Conservation (phyloP, 2,329 filamentous ascomycete species). For the Aspergillus persii region DNA sequence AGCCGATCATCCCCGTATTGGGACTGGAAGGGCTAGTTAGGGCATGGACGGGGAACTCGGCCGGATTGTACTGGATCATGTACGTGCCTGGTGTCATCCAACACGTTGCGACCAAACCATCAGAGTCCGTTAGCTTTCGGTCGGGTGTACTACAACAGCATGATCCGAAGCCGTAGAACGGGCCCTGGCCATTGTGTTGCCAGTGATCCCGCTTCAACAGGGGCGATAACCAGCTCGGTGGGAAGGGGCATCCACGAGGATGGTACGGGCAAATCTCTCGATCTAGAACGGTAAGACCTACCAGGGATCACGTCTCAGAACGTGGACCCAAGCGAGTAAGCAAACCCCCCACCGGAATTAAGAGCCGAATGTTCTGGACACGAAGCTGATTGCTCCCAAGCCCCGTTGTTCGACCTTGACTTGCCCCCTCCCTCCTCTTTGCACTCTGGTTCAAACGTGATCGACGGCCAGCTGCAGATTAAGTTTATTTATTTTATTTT, state of each 20-base stretch:
- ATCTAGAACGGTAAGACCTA: neutral
- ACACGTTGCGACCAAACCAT: neutral
- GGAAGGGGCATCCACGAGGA: neutral
- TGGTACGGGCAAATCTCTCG: neutral
- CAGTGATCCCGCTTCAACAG: neutral
- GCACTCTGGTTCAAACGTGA: constrained; percentile 2
- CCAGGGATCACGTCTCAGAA: neutral
- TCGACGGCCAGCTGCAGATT: constrained; percentile 18
- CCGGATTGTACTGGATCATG: too few species aligned
- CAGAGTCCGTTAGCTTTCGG: neutral
- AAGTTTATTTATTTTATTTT: too few species aligned
- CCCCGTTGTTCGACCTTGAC: constrained; percentile 3
- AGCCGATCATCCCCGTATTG: neutral
- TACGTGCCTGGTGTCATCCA: neutral
- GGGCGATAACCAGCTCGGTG: neutral
- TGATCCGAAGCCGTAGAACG: neutral
- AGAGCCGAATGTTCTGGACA: constrained; percentile 20
- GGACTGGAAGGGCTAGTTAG: neutral
- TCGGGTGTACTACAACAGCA: neutral
- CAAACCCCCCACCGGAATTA: constrained; percentile 7
- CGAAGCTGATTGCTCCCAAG: neutral
- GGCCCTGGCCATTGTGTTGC: neutral
- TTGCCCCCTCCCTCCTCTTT: neutral
- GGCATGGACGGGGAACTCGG: neutral
- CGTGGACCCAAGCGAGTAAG: neutral